These are phyloP conservation scores for Nakazawaea pomicola DNA, from an alignment of 805 yeast genomes.

Conservation along the genomic window DNA sequence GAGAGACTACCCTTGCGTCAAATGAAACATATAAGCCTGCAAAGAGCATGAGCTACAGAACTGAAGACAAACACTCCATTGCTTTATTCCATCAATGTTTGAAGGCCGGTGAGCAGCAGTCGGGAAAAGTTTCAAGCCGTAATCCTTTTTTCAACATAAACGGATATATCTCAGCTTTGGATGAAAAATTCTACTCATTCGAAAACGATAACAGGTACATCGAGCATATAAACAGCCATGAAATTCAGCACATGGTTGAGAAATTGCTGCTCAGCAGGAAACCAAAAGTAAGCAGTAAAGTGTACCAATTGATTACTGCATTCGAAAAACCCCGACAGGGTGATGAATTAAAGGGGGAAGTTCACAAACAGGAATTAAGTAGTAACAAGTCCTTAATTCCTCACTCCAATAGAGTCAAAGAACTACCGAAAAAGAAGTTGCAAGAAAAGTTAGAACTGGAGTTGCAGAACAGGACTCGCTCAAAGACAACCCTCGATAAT, in stretches of 20 bases:
- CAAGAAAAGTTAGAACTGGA: too few species aligned
- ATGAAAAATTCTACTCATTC: background rate
- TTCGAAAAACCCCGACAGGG: background rate
- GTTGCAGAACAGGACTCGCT: too few species aligned
- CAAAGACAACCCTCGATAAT: too few species aligned
- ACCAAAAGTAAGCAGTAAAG: background rate
- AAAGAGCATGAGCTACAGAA: too few species aligned
- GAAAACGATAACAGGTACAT: background rate
- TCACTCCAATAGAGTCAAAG: too few species aligned
- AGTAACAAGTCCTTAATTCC: too few species aligned
- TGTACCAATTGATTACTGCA: conserved; percentile 1
- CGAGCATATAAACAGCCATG: background rate
- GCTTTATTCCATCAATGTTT: background rate
- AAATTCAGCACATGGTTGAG: background rate
- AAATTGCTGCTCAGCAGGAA: background rate
- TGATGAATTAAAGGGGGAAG: too few species aligned
- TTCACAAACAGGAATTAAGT: too few species aligned
- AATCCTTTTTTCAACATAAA: background rate
- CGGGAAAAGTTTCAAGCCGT: background rate
- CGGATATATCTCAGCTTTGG: background rate
- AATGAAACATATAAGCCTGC: too few species aligned
- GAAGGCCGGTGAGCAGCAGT: background rate
- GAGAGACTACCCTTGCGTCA: too few species aligned
- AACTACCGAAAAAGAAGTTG: too few species aligned
- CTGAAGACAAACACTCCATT: background rate